These are phyloP conservation scores for Coemansia sp. DNA, from an alignment of 192 early-diverging fungal species.

Conservation along the genomic window DNA sequence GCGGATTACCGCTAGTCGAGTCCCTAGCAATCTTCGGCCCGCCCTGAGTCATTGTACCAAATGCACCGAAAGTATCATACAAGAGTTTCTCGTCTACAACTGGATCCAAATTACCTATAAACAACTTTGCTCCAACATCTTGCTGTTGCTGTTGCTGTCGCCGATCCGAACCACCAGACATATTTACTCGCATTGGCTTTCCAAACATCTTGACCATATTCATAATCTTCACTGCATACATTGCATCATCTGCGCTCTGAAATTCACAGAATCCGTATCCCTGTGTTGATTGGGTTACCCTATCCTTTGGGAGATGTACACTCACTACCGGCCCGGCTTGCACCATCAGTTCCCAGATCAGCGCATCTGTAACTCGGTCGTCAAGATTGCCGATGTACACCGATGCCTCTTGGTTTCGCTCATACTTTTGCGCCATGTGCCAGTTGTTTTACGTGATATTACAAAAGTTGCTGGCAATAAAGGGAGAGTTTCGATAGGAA, in stretches of 20 bases:
- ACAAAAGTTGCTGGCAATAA: not conserved
- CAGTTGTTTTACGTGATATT: not conserved
- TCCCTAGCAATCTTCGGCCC: conserved; percentile 86
- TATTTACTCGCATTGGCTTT: conserved; percentile 92
- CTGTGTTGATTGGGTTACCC: conserved; percentile 90
- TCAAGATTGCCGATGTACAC: conserved; percentile 98
- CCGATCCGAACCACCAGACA: not conserved
- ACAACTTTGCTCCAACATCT: conserved; percentile 95
- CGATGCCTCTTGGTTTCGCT: conserved; percentile 97
- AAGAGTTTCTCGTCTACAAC: conserved; percentile 88
- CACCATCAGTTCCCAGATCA: conserved; percentile 98
- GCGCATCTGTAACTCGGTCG: conserved; percentile 85
- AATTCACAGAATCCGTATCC: conserved; percentile 98
- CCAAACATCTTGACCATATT: conserved; percentile 95
- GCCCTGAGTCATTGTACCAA: conserved; percentile 81
- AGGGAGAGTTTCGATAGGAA: not conserved
- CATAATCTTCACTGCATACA: conserved; percentile 96
- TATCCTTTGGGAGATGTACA: conserved; percentile 96
- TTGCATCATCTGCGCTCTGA: conserved; percentile 88
- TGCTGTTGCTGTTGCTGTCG: conserved; percentile 61
- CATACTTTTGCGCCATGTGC: conserved; percentile 61
- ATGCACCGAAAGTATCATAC: conserved; percentile 92
- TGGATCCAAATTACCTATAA: conserved; percentile 94
- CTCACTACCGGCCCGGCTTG: conserved; percentile 94
- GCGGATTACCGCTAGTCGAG: conserved; percentile 77